Percentiles rank a stretch among this genome's conserved stretches.
Evolutionary conservation across 768 basidiomycete genomes (phyloP).

Genomic region (Rhodotorula paludigena): DNA sequence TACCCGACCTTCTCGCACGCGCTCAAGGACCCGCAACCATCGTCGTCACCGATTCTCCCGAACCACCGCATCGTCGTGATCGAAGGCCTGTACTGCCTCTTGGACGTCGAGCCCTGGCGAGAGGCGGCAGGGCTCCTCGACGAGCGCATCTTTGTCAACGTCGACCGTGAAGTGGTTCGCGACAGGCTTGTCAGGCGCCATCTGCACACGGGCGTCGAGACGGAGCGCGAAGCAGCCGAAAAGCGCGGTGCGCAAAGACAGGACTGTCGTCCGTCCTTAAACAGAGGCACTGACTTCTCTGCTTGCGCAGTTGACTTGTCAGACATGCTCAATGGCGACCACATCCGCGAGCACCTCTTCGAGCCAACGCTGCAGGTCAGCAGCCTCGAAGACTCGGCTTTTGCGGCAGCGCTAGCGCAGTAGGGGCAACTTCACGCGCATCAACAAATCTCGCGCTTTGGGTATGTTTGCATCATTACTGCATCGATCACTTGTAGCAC

Average conservation of each 20-base stretch:
- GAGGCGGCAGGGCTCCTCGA: conserved; percentile 63
- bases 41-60: conserved; percentile 58
- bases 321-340: conserved; percentile 42
- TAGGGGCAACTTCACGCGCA: too few relatives aligned
- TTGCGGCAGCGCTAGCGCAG: background rate
- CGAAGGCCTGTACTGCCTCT: conserved; percentile 82
- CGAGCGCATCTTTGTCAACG: conserved; percentile 67
- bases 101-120: conserved; percentile 68
- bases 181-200: conserved; percentile 44
- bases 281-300: background rate
- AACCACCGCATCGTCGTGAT: conserved; percentile 73
- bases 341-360: conserved; percentile 30
- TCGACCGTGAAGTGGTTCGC: conserved; percentile 40
- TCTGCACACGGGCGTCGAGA: conserved; percentile 43
- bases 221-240: conserved; percentile 28
- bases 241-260: conserved; percentile 34
- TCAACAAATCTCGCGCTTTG: too few relatives aligned
- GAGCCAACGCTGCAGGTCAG: conserved; percentile 24
- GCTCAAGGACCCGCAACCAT: conserved; percentile 71
- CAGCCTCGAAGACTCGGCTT: conserved; percentile 18
- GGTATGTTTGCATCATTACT: too few relatives aligned
- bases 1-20: conserved; percentile 85
- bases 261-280: too few relatives aligned
- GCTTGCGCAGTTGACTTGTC: conserved; percentile 34
- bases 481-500: too few relatives aligned